A percentile compares a stretch with the other conserved stretches of the same genome.
phyloP scores from a whole-genome alignment of 2,329 filamentous ascomycete species.

The Phialophora chinensis region DNA sequence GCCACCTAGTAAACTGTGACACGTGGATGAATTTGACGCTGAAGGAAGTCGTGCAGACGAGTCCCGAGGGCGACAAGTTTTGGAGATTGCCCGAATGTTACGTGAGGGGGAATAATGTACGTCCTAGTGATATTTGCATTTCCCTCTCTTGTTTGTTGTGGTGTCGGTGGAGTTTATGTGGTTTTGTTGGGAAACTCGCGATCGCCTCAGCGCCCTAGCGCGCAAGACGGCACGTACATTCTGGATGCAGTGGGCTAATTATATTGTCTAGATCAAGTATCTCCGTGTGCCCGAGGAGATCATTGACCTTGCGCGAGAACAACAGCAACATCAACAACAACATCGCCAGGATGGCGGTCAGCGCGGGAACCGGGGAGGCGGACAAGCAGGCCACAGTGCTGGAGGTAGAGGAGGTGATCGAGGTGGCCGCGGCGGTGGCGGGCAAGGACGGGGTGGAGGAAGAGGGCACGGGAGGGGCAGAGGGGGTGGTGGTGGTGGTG shows the following conservation, averaged over 20 bases:
- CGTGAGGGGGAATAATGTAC: constrained; percentile 94
- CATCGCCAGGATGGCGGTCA: constrained; percentile 31
- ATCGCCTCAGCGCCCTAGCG: not conserved
- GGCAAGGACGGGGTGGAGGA: constrained; percentile 53
- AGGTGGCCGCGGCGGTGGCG: constrained; percentile 48
- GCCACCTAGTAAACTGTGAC: constrained; percentile 93
- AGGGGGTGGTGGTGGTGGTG: constrained; percentile 52
- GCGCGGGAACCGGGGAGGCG: constrained; percentile 33
- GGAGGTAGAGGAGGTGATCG: constrained; percentile 45
- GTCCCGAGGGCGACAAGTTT: constrained; percentile 92
- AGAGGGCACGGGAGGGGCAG: constrained; percentile 50
- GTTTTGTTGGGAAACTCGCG: not conserved
- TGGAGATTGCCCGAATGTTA: constrained; percentile 91
- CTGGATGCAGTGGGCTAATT: constrained; percentile 17
- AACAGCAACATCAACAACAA: constrained; percentile 65
- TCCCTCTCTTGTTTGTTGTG: not conserved
- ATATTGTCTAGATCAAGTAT: constrained; percentile 84
- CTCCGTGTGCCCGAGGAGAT: constrained; percentile 95
- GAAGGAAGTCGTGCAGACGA: constrained; percentile 96
- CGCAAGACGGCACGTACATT: too few relatives aligned
- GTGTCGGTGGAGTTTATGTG: not conserved
- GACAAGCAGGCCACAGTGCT: constrained; percentile 50
- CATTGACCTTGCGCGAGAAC: constrained; percentile 90
- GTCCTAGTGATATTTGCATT: constrained; percentile 42
- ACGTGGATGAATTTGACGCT: constrained; percentile 99